Evolutionary conservation across 1,284 basidiomycete species (phyloP).

Genomic region (Ganoderma leucocontextum): DNA sequence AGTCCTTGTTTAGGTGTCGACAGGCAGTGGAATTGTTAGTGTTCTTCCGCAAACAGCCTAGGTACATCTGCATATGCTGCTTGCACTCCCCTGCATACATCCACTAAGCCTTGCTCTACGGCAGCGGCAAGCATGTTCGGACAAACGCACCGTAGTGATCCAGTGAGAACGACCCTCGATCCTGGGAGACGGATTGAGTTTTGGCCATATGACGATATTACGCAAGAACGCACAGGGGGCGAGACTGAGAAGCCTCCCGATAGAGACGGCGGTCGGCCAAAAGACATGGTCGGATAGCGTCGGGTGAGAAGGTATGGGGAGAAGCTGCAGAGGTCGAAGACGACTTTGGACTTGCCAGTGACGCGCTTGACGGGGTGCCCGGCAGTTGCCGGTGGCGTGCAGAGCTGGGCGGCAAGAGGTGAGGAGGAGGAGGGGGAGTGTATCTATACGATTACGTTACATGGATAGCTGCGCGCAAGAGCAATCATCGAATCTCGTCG

Average conservation of each 20-base stretch:
- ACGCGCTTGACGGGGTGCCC: conserved; percentile 18
- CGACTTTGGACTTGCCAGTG: no score
- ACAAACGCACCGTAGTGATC: conserved; percentile 88
- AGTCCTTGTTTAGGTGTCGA: conserved; percentile 80
- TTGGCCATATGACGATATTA: not conserved
- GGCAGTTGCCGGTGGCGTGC: no score
- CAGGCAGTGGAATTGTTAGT: conserved; percentile 85
- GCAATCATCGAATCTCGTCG: no score
- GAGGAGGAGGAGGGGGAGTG: no score
- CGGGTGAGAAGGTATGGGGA: not conserved
- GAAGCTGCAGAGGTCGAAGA: conserved; percentile 10
- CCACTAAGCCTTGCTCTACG: not conserved
- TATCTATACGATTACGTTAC: no score
- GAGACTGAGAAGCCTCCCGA: conserved; percentile 79
- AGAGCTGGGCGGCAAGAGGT: no score
- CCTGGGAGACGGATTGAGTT: conserved; percentile 40
- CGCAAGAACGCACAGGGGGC: conserved; percentile 57
- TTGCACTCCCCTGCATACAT: conserved; percentile 86
- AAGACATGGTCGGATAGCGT: conserved; percentile 69
- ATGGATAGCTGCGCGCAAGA: no score
- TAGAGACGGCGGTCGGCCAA: conserved; percentile 89
- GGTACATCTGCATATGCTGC: conserved; percentile 85
- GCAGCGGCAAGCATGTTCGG: not conserved
- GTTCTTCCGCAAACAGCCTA: conserved; percentile 85
- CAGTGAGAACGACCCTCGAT: conserved; percentile 93